These are phyloP conservation scores for Starmerella geochares DNA, from an alignment of 805 yeast species.

Conservation along the genomic window DNA sequence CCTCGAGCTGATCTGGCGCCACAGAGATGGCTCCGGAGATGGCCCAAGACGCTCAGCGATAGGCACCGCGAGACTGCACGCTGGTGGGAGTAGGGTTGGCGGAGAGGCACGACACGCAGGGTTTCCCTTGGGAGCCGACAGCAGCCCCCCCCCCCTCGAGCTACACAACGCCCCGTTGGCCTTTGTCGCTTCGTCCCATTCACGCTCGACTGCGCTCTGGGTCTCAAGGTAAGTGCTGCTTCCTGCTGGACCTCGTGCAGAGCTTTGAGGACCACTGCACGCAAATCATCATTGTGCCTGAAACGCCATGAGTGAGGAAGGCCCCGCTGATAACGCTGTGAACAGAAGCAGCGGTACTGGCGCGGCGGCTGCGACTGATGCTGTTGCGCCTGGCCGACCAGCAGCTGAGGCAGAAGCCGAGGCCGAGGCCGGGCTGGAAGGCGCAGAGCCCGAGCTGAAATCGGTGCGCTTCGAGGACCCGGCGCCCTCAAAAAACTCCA, in stretches of 20 bases:
- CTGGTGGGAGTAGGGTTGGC: slow-evolving; percentile 1
- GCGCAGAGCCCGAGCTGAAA: neutral
- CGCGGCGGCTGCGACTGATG: neutral
- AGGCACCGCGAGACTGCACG: neutral
- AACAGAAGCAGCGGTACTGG: neutral
- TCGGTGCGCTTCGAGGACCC: slow-evolving; percentile 11
- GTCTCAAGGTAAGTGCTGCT: neutral
- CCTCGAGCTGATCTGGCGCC: no score
- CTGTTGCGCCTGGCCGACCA: neutral
- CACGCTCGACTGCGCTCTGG: neutral
- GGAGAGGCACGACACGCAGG: neutral
- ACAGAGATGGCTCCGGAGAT: no score
- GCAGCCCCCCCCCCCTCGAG: neutral
- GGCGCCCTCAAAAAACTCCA: neutral
- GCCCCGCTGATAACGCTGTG: neutral
- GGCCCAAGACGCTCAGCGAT: neutral
- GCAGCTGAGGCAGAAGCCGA: neutral
- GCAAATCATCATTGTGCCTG: neutral
- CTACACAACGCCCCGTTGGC: slow-evolving; percentile 2
- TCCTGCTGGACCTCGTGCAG: neutral
- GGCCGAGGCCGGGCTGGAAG: neutral
- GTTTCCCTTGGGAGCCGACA: slow-evolving; percentile 1
- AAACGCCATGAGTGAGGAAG: neutral
- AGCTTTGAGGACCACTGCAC: neutral
- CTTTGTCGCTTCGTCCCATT: neutral